Conservation (phyloP, 768 basidiomycete genomes). For the Suillus subluteus region DNA sequence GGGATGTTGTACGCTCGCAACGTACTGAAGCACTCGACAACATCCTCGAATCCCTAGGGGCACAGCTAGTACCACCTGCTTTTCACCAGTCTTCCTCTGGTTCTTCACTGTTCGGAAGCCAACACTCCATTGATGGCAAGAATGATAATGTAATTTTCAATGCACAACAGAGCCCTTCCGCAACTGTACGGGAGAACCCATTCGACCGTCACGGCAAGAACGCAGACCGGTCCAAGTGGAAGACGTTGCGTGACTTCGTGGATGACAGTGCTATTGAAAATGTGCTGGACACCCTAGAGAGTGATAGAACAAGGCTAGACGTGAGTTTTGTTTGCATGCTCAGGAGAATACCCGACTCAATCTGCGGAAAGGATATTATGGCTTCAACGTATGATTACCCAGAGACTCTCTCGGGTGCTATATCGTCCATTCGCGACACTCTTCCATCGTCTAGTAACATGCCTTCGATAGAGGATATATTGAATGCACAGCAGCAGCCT, state of each 20-base stretch:
- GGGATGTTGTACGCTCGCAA: conserved; percentile 67
- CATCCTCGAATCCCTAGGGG: conserved; percentile 72
- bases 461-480: conserved; percentile 49
- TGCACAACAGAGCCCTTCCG: conserved; percentile 38
- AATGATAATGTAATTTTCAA: conserved; percentile 43
- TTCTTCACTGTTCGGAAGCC: conserved; percentile 82
- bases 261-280: conserved; percentile 84
- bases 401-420: conserved; percentile 59
- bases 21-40: conserved; percentile 65
- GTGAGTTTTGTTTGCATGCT: conserved; percentile 42
- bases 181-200: conserved; percentile 31
- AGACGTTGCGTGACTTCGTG: conserved; percentile 83
- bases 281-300: conserved; percentile 71
- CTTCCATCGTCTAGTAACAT: conserved; percentile 45
- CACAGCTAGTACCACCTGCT: conserved; percentile 75
- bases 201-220: conserved; percentile 24
- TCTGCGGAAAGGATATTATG: conserved; percentile 53
- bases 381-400: conserved; percentile 69
- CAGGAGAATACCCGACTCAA: not conserved
- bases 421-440: conserved; percentile 55
- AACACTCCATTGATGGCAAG: conserved; percentile 53
- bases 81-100: conserved; percentile 70
- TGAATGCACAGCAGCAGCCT: conserved; percentile 52
- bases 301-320: conserved; percentile 67
- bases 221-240: conserved; percentile 67